phyloP scores from a whole-genome alignment of 768 basidiomycete species.

The Psilocybe cyanescens region DNA sequence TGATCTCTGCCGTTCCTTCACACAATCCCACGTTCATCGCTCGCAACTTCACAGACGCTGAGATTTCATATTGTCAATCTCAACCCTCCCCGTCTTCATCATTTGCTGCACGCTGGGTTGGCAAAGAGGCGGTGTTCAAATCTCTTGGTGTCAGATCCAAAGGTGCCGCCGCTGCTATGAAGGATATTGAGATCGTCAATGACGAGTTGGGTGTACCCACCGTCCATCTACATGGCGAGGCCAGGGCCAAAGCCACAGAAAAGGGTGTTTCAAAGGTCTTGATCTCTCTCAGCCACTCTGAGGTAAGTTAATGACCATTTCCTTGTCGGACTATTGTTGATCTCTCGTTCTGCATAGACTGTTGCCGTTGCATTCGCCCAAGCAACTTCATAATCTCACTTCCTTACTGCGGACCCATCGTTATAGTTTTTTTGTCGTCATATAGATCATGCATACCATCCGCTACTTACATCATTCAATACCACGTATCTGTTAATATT shows the following conservation, averaged over 20 bases:
- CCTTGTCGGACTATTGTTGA: conserved; percentile 12
- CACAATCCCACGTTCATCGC: conserved; percentile 84
- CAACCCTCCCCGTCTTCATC: conserved; percentile 89
- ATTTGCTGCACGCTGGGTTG: conserved; percentile 96
- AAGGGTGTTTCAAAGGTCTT: conserved; percentile 78
- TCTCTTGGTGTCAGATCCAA: conserved; percentile 87
- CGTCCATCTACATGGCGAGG: conserved; percentile 80
- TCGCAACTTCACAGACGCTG: conserved; percentile 92
- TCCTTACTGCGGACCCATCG: neutral
- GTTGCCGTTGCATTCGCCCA: conserved; percentile 90
- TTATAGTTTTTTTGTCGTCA: conserved; percentile 5
- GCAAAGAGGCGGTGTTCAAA: conserved; percentile 98
- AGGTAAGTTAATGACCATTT: conserved; percentile 53
- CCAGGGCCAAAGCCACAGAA: conserved; percentile 67
- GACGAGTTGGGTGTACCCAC: conserved; percentile 78
- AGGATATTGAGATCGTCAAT: conserved; percentile 94
- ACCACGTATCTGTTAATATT: conserved; percentile 2
- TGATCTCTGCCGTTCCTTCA: conserved; percentile 91
- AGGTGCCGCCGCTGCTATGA: conserved; percentile 94
- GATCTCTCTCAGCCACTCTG: conserved; percentile 92
- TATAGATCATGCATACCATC: conserved; percentile 20
- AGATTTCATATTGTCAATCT: conserved; percentile 83
- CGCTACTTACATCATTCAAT: conserved; percentile 9
- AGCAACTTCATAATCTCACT: conserved; percentile 45
- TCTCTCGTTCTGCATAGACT: conserved; percentile 46